Evolutionary conservation across 2,329 filamentous ascomycete species (phyloP), one percentile per base, ranked within the genome.

Genomic region (Fusarium longipes): DNA sequence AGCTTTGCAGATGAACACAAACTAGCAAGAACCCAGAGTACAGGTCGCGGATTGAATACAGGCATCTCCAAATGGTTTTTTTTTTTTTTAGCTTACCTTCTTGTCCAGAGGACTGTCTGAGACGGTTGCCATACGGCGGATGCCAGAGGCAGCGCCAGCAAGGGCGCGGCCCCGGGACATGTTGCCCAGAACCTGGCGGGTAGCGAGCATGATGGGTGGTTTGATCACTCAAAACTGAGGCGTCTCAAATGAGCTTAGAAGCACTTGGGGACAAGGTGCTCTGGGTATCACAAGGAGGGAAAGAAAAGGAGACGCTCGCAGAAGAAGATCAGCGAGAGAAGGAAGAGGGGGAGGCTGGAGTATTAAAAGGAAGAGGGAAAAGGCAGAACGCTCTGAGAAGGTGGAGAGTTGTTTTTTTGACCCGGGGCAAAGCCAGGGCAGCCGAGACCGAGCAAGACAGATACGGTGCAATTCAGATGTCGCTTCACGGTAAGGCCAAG

Each of bases 51-150:
- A 47, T 32, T 36, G n/a, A 27, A 39, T n/a, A 24, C 33, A 33
- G 29, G 35, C 15, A 40, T 24, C 29, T 48, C 18, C 50, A 32
- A 32, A 33, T 42, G 18, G 9, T 52, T 30, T 32, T n/a, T n/a
- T n/a, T n/a, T n/a, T n/a, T n/a, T n/a, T 33, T 12, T 35, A 49
- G 72, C 83, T 71, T 78, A 87, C 96, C 91, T 97, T 97, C 84
- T 90, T 90, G 84, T 94, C 92, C 73, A 99, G 90, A 75, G 93
- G 89, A 78, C 89, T 89, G 82, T 97, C 93, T 76, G 89, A 87
- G 77, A 93, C 91, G 74, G 94, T 96, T 70, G 95, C 95, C 85
- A 97, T 89, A 74, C 89, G 85, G 74, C 89, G 87, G 76, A 89
- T 79, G 78, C 86, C 83, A 76, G 89, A 81, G 86, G 89, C 82